Evolutionary conservation across 371 early-diverging fungal genomes (phyloP).

Genomic region (Capillidium rhysosporum): DNA sequence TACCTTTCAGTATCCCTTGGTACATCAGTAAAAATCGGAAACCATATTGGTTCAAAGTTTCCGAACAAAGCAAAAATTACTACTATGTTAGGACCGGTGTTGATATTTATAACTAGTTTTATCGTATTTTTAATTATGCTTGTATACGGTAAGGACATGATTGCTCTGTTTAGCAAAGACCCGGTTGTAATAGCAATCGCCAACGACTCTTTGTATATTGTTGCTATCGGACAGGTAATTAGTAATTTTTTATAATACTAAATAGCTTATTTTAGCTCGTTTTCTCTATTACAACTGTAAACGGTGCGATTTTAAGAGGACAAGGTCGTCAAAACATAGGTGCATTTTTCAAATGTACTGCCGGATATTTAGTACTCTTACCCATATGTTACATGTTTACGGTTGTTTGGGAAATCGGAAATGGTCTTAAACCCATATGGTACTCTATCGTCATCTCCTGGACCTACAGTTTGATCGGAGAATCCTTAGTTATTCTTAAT

Average conservation of each 20-base stretch:
- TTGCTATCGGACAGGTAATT: neutral
- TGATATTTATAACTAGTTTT: neutral
- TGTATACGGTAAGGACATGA: neutral
- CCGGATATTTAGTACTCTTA: neutral
- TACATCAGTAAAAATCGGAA: neutral
- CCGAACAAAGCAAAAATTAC: neutral
- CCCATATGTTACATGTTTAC: neutral
- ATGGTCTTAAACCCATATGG: neutral
- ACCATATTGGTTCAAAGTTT: neutral
- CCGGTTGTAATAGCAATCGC: neutral
- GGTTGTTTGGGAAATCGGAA: neutral
- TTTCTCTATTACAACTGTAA: neutral
- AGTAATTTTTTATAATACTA: neutral
- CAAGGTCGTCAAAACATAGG: neutral
- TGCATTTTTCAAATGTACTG: neutral
- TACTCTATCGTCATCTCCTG: neutral
- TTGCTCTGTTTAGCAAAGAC: neutral
- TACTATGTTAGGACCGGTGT: neutral
- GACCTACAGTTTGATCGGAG: neutral
- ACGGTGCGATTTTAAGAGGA: neutral
- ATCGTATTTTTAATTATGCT: neutral
- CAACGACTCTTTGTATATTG: neutral
- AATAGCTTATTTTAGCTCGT: neutral
- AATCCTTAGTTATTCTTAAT: neutral
- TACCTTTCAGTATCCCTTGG: neutral